Evolutionary conservation across 257 asterid species (phyloP).

Genomic region (Jasminum sambac): DNA sequence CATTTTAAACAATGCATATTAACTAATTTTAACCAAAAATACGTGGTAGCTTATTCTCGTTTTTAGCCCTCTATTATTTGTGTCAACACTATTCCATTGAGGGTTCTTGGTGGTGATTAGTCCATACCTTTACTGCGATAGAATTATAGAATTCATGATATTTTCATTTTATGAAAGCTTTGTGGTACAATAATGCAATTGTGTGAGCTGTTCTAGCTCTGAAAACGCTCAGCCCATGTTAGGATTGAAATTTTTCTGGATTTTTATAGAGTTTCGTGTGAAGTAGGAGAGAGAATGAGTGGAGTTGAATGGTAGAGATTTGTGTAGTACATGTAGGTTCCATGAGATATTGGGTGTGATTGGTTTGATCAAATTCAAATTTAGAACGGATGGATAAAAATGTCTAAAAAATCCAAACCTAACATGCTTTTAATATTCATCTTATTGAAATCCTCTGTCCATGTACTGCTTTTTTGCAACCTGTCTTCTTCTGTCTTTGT

Average conservation of each 20-base stretch:
- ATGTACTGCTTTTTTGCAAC: slow-evolving; percentile 18
- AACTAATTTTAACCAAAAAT: background rate
- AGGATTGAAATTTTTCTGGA: too few relatives aligned
- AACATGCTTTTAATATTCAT: background rate
- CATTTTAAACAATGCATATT: background rate
- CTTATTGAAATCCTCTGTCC: background rate
- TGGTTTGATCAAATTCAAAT: too few relatives aligned
- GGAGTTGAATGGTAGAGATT: too few relatives aligned
- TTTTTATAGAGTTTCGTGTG: too few relatives aligned
- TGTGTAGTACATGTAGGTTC: too few relatives aligned
- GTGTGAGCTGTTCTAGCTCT: background rate
- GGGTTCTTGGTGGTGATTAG: background rate
- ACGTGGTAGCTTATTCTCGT: background rate
- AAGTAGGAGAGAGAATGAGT: too few relatives aligned
- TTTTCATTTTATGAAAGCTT: background rate
- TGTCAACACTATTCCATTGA: background rate
- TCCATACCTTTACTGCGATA: background rate
- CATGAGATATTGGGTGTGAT: too few relatives aligned
- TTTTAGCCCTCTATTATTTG: background rate
- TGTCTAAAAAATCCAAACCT: too few relatives aligned
- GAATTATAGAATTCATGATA: background rate
- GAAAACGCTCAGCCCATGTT: too few relatives aligned
- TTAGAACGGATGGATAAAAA: too few relatives aligned
- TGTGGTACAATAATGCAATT: too few relatives aligned
- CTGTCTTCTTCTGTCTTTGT: background rate